These are phyloP conservation scores for Hylodesmum podocarpum DNA, from an alignment of 306 rosid species.

Conservation along the genomic window DNA sequence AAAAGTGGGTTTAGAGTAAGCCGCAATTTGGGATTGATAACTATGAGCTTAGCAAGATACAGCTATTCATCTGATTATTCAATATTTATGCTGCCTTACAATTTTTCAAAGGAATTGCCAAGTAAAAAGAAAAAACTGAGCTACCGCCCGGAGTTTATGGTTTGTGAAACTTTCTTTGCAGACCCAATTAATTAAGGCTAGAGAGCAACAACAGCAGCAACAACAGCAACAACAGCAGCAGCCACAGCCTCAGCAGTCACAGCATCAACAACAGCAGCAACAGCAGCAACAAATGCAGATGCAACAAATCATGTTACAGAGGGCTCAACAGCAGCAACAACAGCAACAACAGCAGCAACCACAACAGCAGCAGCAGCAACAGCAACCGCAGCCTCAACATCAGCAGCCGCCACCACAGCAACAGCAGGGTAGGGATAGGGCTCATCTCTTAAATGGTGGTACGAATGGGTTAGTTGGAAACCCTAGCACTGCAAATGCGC, in stretches of 20 bases:
- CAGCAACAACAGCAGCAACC: conserved; percentile 41
- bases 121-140: not conserved
- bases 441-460: conserved; percentile 81
- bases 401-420: conserved; percentile 51
- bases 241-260: conserved; percentile 43
- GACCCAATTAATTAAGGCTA: conserved; percentile 86
- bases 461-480: conserved; percentile 88
- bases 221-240: conserved; percentile 61
- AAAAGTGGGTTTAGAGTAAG: not conserved
- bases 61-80: not conserved
- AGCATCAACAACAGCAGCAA: conserved; percentile 51
- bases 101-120: not conserved
- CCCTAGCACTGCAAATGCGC: conserved; percentile 84
- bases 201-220: conserved; percentile 88
- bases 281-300: conserved; percentile 78
- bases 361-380: conserved; percentile 50
- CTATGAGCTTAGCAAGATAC: not conserved
- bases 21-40: not conserved
- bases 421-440: conserved; percentile 91
- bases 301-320: conserved; percentile 66
- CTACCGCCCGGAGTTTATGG: conserved; percentile 32
- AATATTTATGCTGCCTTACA: not conserved
- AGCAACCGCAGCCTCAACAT: conserved; percentile 51
- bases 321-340: conserved; percentile 58
- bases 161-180: conserved; percentile 39